phyloP scores from a whole-genome alignment of 805 yeast species.

The Blastobotrys attinorum region DNA sequence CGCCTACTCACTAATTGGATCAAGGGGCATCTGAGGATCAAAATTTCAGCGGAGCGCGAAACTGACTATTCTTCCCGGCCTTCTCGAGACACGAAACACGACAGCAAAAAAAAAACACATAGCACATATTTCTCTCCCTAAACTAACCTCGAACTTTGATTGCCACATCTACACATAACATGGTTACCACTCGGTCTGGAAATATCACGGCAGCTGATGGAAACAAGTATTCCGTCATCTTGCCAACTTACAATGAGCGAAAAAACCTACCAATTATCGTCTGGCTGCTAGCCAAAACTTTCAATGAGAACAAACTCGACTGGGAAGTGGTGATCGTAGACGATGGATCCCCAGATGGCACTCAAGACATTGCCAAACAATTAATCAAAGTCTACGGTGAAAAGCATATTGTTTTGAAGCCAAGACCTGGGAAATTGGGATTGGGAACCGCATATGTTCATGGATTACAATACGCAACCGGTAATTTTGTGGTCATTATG shows the following conservation, averaged over 20 bases:
- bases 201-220: constrained; percentile 2
- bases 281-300: constrained; percentile 62
- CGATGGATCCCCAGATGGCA: constrained; percentile 76
- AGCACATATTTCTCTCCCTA: too few relatives aligned
- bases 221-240: constrained; percentile 61
- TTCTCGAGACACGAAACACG: too few relatives aligned
- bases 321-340: constrained; percentile 78
- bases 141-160: too few relatives aligned
- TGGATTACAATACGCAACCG: constrained; percentile 62
- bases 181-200: constrained; percentile 5
- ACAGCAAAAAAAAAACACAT: too few relatives aligned
- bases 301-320: constrained; percentile 45
- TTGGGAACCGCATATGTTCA: constrained; percentile 73
- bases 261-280: constrained; percentile 59
- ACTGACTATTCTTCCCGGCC: too few relatives aligned
- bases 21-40: too few relatives aligned
- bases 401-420: constrained; percentile 53
- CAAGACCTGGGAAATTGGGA: constrained; percentile 72
- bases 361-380: constrained; percentile 59
- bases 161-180: too few relatives aligned
- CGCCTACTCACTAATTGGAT: too few relatives aligned
- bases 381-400: constrained; percentile 41
- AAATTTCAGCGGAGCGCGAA: too few relatives aligned
- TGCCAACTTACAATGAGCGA: constrained; percentile 73
- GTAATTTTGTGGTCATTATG: constrained; percentile 72